Evolutionary conservation across 139 green algal genomes (phyloP).

Genomic region (Chlamydomonas schloesseri): DNA sequence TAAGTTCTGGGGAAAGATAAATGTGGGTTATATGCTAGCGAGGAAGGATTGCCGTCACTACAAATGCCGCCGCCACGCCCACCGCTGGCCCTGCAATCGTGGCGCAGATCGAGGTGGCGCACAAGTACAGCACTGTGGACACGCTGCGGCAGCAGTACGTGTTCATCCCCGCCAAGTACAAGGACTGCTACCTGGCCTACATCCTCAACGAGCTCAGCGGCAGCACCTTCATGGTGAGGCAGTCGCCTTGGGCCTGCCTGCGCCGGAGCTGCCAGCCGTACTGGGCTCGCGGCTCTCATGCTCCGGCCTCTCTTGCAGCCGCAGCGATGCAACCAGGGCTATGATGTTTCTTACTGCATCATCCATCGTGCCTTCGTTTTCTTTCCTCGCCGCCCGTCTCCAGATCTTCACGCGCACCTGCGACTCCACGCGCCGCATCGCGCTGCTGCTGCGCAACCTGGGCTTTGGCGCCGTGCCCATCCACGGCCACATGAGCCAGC

Average conservation of each 20-base stretch:
- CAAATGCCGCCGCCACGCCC: too few species aligned
- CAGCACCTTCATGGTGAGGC: slow-evolving; percentile 79
- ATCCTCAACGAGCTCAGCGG: slow-evolving; percentile 90
- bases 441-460: slow-evolving; percentile 95
- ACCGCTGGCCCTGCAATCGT: too few species aligned
- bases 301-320: too few species aligned
- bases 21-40: too few species aligned
- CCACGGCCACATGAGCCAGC: slow-evolving; percentile 98
- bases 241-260: neutral
- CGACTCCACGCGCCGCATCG: slow-evolving; percentile 89
- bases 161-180: slow-evolving; percentile 98
- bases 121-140: slow-evolving; percentile 97
- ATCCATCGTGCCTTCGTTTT: too few species aligned
- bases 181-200: slow-evolving; percentile 96
- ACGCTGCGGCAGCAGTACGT: slow-evolving; percentile 98
- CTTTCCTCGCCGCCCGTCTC: neutral
- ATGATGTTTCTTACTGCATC: too few species aligned
- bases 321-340: too few species aligned
- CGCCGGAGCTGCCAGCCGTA: too few species aligned
- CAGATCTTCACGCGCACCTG: slow-evolving; percentile 98
- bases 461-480: slow-evolving; percentile 97
- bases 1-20: too few species aligned
- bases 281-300: too few species aligned
- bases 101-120: slow-evolving; percentile 84
- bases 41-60: too few species aligned